Percentiles rank a stretch among this genome's conserved stretches.
Conservation (phyloP, 2,329 filamentous ascomycete species). For the Fusarium acutatum region DNA sequence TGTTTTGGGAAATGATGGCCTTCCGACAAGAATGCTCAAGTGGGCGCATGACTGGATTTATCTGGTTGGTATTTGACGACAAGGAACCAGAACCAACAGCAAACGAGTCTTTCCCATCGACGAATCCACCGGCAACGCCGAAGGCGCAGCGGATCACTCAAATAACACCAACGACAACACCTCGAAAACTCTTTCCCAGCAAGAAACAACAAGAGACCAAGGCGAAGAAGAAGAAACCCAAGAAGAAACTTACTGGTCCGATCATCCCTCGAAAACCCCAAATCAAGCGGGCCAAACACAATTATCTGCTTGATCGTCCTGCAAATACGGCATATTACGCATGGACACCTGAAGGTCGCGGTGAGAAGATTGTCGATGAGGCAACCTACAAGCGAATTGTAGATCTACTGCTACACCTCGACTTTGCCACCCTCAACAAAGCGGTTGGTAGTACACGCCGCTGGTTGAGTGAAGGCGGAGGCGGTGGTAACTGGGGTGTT, state of each 20-base stretch:
- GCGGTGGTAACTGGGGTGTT: constrained; percentile 61
- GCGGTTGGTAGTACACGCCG: constrained; percentile 71
- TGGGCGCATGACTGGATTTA: constrained; percentile 89
- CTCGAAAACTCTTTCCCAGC: constrained; percentile 45
- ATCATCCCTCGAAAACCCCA: constrained; percentile 72
- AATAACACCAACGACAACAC: constrained; percentile 46
- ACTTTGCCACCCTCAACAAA: constrained; percentile 73
- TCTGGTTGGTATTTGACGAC: constrained; percentile 88
- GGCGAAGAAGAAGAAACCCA: constrained; percentile 47
- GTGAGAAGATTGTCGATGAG: constrained; percentile 70
- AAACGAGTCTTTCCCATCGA: constrained; percentile 38
- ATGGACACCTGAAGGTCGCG: constrained; percentile 71
- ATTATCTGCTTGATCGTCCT: constrained; percentile 59
- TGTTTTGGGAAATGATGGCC: constrained; percentile 99
- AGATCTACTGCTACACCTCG: constrained; percentile 76
- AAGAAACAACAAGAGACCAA: constrained; percentile 20
- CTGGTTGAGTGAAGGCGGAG: constrained; percentile 74
- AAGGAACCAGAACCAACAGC: constrained; percentile 25
- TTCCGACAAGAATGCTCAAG: constrained; percentile 96
- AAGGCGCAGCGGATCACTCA: constrained; percentile 38
- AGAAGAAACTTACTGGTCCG: constrained; percentile 62
- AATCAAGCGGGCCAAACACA: constrained; percentile 67
- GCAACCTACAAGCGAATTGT: constrained; percentile 72
- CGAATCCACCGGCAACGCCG: constrained; percentile 45
- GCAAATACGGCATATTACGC: constrained; percentile 68